Evolutionary conservation across 2,329 filamentous ascomycete genomes (phyloP), one percentile per base, ranked within the genome.

Genomic region (Diaporthe amygdali): DNA sequence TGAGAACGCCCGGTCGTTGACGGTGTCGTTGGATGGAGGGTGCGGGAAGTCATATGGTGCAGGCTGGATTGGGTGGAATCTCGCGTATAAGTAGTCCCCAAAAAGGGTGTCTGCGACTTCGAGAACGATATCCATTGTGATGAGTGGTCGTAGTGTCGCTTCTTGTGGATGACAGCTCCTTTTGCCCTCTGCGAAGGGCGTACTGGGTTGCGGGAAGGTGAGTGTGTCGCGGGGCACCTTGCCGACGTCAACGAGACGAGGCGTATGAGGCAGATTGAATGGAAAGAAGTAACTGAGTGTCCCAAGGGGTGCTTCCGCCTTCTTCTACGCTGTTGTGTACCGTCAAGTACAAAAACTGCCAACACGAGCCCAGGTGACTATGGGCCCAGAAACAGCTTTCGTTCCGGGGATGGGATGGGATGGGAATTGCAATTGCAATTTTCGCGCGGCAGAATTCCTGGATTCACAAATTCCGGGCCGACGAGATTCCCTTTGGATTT

Each of bases 101-200:
- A 95, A 78, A 78, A 92, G 94, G 77, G 92, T 94, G 83, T 98
- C 96, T 82, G 90, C 88, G 72, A 95, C 77, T 83, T 98, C 95
- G 75, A 98, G 92, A 55, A 96, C 90, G 83, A 98, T 90, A 87
- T 98, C 96, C 96, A 98, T 98, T 82, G 80, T 86, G 84, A 30
- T 20, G 5, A 39, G 59, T 64, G 30, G 20, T 41, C 25, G 25
- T 15, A 44, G 52, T 9, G 9, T 59, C 46, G 41, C 15, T 17
- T 63, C 66, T 51, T 56, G 25, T 47, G 20, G n/a, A 30, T 12
- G 30, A 4, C 1, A 9, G 39, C 30, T 67, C 49, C 37, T 9
- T 9, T 46, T 46, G 17, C 17, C 14, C 20, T 14, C 39, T 66
- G 9, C 14, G 34, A 22, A 51, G 15, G 10, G 25, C 22, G 25